phyloP scores from a whole-genome alignment of 306 rosid genomes.

The Argentina anserina region DNA sequence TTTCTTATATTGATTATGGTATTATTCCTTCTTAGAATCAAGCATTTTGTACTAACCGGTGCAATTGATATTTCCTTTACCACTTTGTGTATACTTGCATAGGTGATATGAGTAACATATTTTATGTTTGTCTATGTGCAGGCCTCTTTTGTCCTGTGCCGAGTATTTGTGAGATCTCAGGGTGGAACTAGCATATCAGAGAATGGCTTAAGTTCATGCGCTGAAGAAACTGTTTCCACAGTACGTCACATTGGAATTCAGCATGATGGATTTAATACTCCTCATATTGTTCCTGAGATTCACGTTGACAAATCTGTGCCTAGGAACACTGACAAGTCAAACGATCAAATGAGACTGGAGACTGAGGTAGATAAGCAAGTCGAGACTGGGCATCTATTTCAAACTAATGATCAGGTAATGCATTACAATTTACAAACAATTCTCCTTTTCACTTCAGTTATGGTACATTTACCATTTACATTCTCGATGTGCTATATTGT shows the following conservation, averaged over 20 bases:
- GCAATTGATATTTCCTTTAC: neutral
- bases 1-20: neutral
- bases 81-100: neutral
- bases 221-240: slow-evolving; percentile 49
- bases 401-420: slow-evolving; percentile 35
- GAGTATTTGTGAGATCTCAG: slow-evolving; percentile 42
- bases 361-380: slow-evolving; percentile 28
- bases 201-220: slow-evolving; percentile 50
- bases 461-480: slow-evolving; percentile 4
- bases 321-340: slow-evolving; percentile 28
- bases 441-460: neutral
- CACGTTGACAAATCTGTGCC: slow-evolving; percentile 28
- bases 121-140: slow-evolving; percentile 20
- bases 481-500: slow-evolving; percentile 2
- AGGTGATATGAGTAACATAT: neutral
- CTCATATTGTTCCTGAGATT: slow-evolving; percentile 23
- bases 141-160: slow-evolving; percentile 61
- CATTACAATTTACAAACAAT: neutral
- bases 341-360: slow-evolving; percentile 16
- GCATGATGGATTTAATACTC: slow-evolving; percentile 30
- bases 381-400: slow-evolving; percentile 24
- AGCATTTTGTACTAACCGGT: neutral
- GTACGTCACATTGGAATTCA: slow-evolving; percentile 55
- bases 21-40: neutral
- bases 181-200: slow-evolving; percentile 34